Conservation (phyloP, 1,284 basidiomycete genomes). For the Chiua sp. region DNA sequence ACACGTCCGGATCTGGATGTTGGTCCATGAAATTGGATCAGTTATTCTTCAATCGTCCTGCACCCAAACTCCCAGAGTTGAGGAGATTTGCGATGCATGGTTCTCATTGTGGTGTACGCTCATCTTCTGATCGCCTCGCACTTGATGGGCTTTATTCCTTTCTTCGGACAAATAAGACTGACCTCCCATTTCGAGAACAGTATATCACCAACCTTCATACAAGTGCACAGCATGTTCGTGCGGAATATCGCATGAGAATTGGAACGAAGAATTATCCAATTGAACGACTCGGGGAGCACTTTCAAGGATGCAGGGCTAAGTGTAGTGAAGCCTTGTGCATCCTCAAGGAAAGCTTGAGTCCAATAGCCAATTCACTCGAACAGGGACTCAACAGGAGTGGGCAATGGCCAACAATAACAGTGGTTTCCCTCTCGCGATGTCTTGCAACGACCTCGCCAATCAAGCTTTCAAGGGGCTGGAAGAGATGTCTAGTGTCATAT, state of each 20-base stretch:
- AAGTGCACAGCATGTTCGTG: background rate
- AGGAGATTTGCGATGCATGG: background rate
- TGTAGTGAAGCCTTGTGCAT: background rate
- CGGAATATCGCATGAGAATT: no score
- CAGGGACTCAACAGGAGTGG: background rate
- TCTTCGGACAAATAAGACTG: background rate
- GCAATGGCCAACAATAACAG: conserved; percentile 31
- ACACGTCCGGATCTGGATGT: no score
- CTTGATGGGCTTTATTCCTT: background rate
- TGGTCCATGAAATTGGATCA: background rate
- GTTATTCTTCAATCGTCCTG: background rate
- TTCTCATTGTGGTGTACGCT: background rate
- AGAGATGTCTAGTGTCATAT: conserved; percentile 24
- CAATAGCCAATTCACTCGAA: background rate
- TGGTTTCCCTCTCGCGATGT: conserved; percentile 27
- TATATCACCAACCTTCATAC: background rate
- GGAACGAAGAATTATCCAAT: accelerated
- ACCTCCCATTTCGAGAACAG: background rate
- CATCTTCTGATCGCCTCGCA: background rate
- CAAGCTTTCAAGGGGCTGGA: conserved; percentile 30
- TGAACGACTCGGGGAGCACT: background rate
- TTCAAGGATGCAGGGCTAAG: background rate
- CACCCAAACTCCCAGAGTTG: no score
- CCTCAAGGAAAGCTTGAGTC: background rate
- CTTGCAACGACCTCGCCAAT: conserved; percentile 20